phyloP scores from a whole-genome alignment of 2,329 filamentous ascomycete species.

The Cercospora brassicicola region DNA sequence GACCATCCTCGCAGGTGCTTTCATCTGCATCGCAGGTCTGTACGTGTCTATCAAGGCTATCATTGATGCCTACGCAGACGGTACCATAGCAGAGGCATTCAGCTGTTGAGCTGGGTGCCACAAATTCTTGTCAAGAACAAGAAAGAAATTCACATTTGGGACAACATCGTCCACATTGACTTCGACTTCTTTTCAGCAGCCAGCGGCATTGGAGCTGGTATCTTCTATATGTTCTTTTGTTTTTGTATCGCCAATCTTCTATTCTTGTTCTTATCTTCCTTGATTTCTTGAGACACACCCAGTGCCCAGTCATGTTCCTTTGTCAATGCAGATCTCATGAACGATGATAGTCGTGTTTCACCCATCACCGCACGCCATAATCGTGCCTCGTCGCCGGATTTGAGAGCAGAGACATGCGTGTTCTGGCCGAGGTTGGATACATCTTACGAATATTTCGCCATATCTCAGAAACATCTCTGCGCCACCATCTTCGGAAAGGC shows the following conservation, averaged over 20 bases:
- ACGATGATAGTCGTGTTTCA: not conserved
- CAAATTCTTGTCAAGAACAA: not conserved
- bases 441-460: not conserved
- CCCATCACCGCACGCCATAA: not conserved
- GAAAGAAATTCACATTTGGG: not conserved
- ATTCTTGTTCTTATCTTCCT: not conserved
- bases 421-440: not conserved
- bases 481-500: not conserved
- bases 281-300: not conserved
- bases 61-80: slow-evolving; percentile 35
- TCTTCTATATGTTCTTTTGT: not conserved
- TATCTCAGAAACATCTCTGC: not conserved
- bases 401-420: not conserved
- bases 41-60: slow-evolving; percentile 50
- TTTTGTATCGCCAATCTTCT: not conserved
- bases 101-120: slow-evolving; percentile 26
- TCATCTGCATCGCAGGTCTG: slow-evolving; percentile 50
- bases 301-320: not conserved
- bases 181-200: not conserved
- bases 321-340: not conserved
- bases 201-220: not conserved
- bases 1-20: slow-evolving; percentile 49
- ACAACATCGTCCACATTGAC: not conserved
- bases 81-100: slow-evolving; percentile 33
- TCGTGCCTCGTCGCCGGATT: not conserved